phyloP scores from a whole-genome alignment of 2,329 filamentous ascomycete species.

The Colletotrichum theobromicola region DNA sequence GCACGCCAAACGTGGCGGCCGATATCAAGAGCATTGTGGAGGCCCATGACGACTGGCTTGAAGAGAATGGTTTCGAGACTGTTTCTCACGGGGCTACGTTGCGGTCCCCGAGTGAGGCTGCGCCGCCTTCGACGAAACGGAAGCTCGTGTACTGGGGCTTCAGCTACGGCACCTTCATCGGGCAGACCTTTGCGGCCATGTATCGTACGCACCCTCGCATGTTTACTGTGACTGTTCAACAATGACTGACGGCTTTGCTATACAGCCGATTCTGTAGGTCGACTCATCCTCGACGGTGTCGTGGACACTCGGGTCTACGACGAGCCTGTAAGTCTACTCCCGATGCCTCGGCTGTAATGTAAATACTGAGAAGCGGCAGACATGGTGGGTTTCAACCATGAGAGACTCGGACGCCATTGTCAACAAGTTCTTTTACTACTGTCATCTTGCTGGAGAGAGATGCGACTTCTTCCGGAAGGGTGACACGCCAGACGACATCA shows the following conservation, averaged over 20 bases:
- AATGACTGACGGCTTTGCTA: neutral
- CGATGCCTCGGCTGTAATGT: neutral
- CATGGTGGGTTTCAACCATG: slow-evolving; percentile 39
- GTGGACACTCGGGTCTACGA: slow-evolving; percentile 39
- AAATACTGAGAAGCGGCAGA: neutral
- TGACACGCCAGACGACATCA: slow-evolving; percentile 28
- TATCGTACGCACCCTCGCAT: slow-evolving; percentile 28
- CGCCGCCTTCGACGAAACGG: slow-evolving; percentile 16
- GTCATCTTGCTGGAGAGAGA: slow-evolving; percentile 44
- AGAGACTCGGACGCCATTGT: slow-evolving; percentile 52
- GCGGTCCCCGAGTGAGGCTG: neutral
- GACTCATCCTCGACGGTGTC: slow-evolving; percentile 36
- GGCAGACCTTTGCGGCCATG: slow-evolving; percentile 41
- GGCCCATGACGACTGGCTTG: slow-evolving; percentile 15
- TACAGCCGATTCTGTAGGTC: slow-evolving; percentile 28
- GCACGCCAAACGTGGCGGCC: slow-evolving; percentile 24
- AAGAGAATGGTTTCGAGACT: slow-evolving; percentile 7
- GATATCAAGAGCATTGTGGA: slow-evolving; percentile 24
- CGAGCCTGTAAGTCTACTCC: slow-evolving; percentile 18
- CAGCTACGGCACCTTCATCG: slow-evolving; percentile 41
- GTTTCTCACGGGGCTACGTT: neutral
- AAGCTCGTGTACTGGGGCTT: slow-evolving; percentile 40
- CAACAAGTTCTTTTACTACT: slow-evolving; percentile 50
- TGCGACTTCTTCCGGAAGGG: slow-evolving; percentile 44
- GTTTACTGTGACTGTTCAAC: neutral